phyloP scores from a whole-genome alignment of 2,329 filamentous ascomycete species.

The Pestalotiopsis sp. region DNA sequence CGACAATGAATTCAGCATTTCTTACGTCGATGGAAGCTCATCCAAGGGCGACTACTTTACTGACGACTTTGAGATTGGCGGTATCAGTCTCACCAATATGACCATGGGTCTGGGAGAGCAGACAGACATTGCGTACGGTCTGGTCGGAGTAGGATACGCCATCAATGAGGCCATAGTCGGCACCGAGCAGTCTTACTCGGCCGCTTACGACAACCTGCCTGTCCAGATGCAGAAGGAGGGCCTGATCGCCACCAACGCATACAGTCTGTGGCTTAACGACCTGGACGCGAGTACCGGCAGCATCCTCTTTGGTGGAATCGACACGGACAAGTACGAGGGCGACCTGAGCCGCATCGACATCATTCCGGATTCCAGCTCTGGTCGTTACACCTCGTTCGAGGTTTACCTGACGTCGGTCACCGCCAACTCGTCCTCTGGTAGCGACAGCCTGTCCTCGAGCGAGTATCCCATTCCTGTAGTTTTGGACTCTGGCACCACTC shows the following conservation, averaged over 20 bases:
- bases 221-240: conserved; percentile 64
- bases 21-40: conserved; percentile 63
- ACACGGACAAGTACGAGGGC: conserved; percentile 73
- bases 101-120: conserved; percentile 60
- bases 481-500: conserved; percentile 75
- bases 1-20: conserved; percentile 54
- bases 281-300: conserved; percentile 64
- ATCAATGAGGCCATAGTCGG: conserved; percentile 53
- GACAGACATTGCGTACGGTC: conserved; percentile 59
- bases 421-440: conserved; percentile 51
- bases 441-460: conserved; percentile 45
- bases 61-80: conserved; percentile 58
- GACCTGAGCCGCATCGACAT: conserved; percentile 64
- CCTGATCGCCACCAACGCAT: conserved; percentile 67
- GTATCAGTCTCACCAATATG: conserved; percentile 52
- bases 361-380: conserved; percentile 42
- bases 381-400: conserved; percentile 46
- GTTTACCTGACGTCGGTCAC: conserved; percentile 51
- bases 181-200: conserved; percentile 24
- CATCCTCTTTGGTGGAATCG: conserved; percentile 81
- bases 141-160: conserved; percentile 64
- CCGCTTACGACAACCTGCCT: conserved; percentile 61
- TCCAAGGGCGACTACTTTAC: conserved; percentile 61
- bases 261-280: conserved; percentile 71
- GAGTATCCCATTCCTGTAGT: conserved; percentile 60